Conservation (phyloP, 2,329 filamentous ascomycete genomes). For the Ophiostoma fasciatum region DNA sequence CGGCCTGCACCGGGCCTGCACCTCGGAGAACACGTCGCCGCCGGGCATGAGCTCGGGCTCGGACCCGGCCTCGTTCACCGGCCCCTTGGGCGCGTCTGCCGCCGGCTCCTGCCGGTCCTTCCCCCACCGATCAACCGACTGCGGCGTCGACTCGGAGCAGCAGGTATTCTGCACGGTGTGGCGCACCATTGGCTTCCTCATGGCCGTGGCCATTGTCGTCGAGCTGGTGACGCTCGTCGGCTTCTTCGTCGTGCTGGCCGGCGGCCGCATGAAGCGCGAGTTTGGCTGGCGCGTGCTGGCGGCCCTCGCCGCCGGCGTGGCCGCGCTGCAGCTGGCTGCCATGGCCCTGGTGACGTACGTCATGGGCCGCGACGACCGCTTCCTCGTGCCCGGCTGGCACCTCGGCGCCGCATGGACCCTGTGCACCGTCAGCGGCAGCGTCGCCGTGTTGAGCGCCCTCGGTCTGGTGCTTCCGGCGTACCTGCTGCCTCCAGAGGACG, state of each 20-base stretch:
- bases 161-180: conserved; percentile 78
- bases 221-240: conserved; percentile 69
- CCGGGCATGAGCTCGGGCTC: background rate
- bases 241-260: conserved; percentile 68
- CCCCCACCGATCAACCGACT: conserved; percentile 47
- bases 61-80: background rate
- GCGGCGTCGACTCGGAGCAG: conserved; percentile 42
- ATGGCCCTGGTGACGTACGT: conserved; percentile 77
- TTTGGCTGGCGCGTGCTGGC: conserved; percentile 68
- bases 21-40: conserved; percentile 30
- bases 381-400: conserved; percentile 64
- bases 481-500: conserved; percentile 63
- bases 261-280: conserved; percentile 70
- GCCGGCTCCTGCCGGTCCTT: conserved; percentile 49
- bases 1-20: conserved; percentile 73
- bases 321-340: conserved; percentile 54
- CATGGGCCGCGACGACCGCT: conserved; percentile 69
- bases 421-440: conserved; percentile 38
- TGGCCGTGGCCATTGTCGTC: conserved; percentile 69
- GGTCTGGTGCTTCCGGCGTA: conserved; percentile 53
- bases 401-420: conserved; percentile 70
- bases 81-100: conserved; percentile 19
- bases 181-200: conserved; percentile 75
- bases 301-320: conserved; percentile 49
- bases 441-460: conserved; percentile 37